Conservation (phyloP, 1,284 basidiomycete species). For the Thelephora terrestris region DNA sequence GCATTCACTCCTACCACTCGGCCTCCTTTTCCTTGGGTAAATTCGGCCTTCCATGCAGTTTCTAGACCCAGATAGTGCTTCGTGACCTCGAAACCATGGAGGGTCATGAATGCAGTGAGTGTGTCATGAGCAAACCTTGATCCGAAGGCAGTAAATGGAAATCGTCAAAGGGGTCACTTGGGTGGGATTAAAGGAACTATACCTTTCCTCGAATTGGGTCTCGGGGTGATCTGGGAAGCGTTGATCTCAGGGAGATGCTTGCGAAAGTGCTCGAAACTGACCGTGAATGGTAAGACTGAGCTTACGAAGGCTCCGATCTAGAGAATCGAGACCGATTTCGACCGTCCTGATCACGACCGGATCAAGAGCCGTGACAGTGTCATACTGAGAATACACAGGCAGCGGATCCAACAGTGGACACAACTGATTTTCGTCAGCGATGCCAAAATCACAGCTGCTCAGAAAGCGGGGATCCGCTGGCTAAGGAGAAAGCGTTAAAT, state of each 20-base stretch:
- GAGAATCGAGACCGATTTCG: constrained; percentile 20
- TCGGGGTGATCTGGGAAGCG: constrained; percentile 46
- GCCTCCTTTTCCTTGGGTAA: constrained; percentile 40
- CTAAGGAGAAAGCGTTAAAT: background rate
- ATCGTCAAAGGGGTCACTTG: background rate
- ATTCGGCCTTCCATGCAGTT: constrained; percentile 67
- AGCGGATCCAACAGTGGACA: background rate
- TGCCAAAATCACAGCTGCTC: background rate
- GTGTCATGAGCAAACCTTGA: constrained; percentile 27
- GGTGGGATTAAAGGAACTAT: constrained; percentile 1
- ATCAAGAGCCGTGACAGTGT: background rate
- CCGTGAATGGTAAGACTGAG: constrained; percentile 29
- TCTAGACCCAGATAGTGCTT: constrained; percentile 42
- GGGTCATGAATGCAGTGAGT: constrained; percentile 26
- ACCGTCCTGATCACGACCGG: constrained; percentile 17
- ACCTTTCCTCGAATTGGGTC: constrained; percentile 47
- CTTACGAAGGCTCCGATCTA: constrained; percentile 21
- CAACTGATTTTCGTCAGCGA: background rate
- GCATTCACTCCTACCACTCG: constrained; percentile 63
- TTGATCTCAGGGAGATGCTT: background rate
- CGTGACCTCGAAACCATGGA: constrained; percentile 49
- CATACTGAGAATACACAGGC: background rate
- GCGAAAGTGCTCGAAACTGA: constrained; percentile 6
- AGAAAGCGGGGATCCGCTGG: background rate
- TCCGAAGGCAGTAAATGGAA: background rate